A percentile compares a stretch with the other conserved stretches of the same genome.
These are phyloP conservation scores for Tolypocladium amazonense DNA, from an alignment of 2,329 filamentous ascomycete species.

Conservation along the genomic window DNA sequence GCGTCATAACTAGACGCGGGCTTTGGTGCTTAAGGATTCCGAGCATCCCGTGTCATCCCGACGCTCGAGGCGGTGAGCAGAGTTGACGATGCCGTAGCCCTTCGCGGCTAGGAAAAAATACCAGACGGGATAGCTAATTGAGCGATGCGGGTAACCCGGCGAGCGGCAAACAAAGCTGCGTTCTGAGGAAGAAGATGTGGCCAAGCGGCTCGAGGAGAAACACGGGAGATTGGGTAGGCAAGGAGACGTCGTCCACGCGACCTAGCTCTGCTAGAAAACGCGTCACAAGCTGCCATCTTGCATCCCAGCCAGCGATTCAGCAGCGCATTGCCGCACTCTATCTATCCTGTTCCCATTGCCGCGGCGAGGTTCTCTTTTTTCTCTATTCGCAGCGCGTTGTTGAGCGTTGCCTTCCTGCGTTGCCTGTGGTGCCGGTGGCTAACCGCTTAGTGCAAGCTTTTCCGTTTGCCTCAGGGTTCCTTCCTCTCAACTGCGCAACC, in stretches of 20 bases:
- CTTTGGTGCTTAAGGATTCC: not conserved
- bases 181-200: not conserved
- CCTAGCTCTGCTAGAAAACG: not conserved
- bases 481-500: not conserved
- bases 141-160: no score
- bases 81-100: not conserved
- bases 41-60: not conserved
- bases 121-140: no score
- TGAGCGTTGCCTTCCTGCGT: not conserved
- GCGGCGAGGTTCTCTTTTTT: not conserved
- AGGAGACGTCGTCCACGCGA: not conserved
- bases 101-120: no score
- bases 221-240: not conserved
- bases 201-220: not conserved
- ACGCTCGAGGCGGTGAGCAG: not conserved
- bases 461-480: not conserved
- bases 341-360: not conserved
- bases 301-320: not conserved
- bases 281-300: not conserved
- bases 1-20: not conserved
- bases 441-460: not conserved
- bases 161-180: not conserved
- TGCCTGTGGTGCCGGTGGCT: not conserved
- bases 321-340: not conserved
- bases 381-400: not conserved